These are phyloP conservation scores for Gastroboletus turbinatus DNA, from an alignment of 1,284 basidiomycete genomes.

Conservation along the genomic window DNA sequence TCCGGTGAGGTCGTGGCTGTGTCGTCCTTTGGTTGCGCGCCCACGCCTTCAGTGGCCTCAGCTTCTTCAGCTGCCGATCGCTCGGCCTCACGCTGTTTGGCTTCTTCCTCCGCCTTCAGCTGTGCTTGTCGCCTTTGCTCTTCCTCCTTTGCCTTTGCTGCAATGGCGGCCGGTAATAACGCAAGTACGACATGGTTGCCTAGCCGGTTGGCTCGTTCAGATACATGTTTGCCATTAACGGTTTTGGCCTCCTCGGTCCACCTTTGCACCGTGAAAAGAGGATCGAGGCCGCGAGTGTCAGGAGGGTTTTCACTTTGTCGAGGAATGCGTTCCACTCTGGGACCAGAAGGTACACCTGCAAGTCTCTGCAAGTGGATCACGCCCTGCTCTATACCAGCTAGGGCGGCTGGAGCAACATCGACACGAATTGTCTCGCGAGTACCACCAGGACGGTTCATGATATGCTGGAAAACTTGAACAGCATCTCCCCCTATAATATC, in stretches of 20 bases:
- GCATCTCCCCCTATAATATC: slow-evolving; percentile 82
- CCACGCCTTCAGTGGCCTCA: slow-evolving; percentile 21
- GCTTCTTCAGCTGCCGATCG: slow-evolving; percentile 26
- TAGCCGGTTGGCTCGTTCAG: slow-evolving; percentile 67
- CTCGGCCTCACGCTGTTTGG: slow-evolving; percentile 34
- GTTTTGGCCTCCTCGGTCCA: slow-evolving; percentile 91
- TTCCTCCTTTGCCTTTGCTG: slow-evolving; percentile 56
- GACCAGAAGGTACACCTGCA: slow-evolving; percentile 49
- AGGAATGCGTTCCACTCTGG: slow-evolving; percentile 59
- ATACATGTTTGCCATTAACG: slow-evolving; percentile 71
- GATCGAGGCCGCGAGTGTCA: slow-evolving; percentile 66
- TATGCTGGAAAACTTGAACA: slow-evolving; percentile 80
- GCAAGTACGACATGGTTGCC: slow-evolving; percentile 74
- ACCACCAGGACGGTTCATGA: slow-evolving; percentile 59
- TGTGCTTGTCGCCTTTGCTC: slow-evolving; percentile 48
- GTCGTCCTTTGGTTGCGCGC: slow-evolving; percentile 19
- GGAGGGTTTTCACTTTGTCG: slow-evolving; percentile 48
- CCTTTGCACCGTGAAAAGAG: slow-evolving; percentile 80
- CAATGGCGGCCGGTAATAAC: slow-evolving; percentile 80
- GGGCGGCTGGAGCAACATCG: slow-evolving; percentile 63
- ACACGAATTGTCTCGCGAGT: slow-evolving; percentile 68
- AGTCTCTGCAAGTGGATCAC: slow-evolving; percentile 47
- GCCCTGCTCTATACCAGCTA: slow-evolving; percentile 56
- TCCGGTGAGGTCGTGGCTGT: slow-evolving; percentile 4
- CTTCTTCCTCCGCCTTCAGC: slow-evolving; percentile 40